Evolutionary conservation across 1,284 basidiomycete species (phyloP), one percentile per base, ranked within the genome.

Genomic region (Tetrapyrgos nigripes): DNA sequence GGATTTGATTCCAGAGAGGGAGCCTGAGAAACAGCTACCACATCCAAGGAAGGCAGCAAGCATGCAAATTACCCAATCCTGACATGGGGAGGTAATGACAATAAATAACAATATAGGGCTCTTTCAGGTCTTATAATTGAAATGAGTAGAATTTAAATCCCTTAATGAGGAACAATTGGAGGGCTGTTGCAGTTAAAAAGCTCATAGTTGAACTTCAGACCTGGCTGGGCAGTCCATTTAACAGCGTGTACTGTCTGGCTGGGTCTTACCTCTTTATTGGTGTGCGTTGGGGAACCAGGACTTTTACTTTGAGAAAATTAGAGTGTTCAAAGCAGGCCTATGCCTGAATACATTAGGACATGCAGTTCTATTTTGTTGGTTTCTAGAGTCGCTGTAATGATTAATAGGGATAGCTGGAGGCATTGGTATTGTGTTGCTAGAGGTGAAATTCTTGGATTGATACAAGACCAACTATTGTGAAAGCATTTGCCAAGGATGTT

Each of bases 381-480:
- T 80, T 80, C 75, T 80, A 79, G 78, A 76, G 72, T 78, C 73
- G 77, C 79, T 74, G 78, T 82, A 82, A 82, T 83, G 81, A 82
- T 83, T 82, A 81, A 83, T 83, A 81, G 82, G 79, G 79, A 79
- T 77, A 81, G 82, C 83, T 80, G 82, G 82, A 82, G 81, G 81
- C 82, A 83, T 83, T 82, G 68, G 79, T 83, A 84, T 83, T 84
- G 72, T 72, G 76, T 80, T 75, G 79, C 79, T 79, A 83, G 83
- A 83, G 83, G 83, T 84, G 83, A 84, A 83, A 83, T 84, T 83
- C 82, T 83, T 83, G 81, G 81, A 83, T 82, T 79, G 74, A 80
- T 78, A 73, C 73, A 84, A 84, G 82, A 84, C 81, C 72, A 76
- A 83, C 83, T 81, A 80, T 66, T 82, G 83, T 79, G 77, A 83